Conservation (phyloP, 2,329 filamentous ascomycete species). For the Coleophoma eucalyptorum region DNA sequence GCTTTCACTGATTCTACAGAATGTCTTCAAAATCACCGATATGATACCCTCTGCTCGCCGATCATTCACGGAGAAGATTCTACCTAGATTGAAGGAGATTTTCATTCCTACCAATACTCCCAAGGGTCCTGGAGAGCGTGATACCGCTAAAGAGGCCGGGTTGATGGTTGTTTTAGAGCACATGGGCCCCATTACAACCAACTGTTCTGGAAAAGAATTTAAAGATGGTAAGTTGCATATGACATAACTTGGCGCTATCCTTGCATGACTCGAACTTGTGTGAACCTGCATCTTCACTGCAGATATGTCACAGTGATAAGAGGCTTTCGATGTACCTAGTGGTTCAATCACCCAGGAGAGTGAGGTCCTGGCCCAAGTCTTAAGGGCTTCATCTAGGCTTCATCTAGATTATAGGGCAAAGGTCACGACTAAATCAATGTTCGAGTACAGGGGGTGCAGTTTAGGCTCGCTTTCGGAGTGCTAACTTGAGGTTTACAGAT, state of each 20-base stretch:
- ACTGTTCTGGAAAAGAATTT: conserved; percentile 87
- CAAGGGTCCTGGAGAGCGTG: conserved; percentile 60
- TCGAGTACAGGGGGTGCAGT: no score
- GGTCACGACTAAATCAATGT: no score
- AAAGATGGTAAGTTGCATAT: conserved; percentile 67
- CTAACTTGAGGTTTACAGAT: conserved; percentile 44
- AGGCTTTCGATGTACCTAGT: no score
- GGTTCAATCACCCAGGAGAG: no score
- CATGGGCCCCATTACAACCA: conserved; percentile 69
- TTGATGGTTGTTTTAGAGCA: conserved; percentile 90
- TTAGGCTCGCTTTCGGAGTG: no score
- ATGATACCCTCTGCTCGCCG: conserved; percentile 73
- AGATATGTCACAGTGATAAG: no score
- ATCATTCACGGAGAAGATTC: conserved; percentile 78
- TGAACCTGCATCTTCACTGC: no score
- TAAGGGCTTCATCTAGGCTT: no score
- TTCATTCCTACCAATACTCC: conserved; percentile 64
- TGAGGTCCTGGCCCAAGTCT: no score
- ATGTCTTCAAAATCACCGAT: conserved; percentile 85
- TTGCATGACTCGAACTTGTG: no score
- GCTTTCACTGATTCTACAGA: conserved; percentile 80
- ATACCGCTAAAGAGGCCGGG: conserved; percentile 80
- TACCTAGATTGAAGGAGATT: conserved; percentile 79
- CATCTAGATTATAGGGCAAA: no score
- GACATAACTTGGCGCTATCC: no score